Base-by-base conservation (phyloP, 208 protist species). In the Trypanosoma cruzi region DNA sequence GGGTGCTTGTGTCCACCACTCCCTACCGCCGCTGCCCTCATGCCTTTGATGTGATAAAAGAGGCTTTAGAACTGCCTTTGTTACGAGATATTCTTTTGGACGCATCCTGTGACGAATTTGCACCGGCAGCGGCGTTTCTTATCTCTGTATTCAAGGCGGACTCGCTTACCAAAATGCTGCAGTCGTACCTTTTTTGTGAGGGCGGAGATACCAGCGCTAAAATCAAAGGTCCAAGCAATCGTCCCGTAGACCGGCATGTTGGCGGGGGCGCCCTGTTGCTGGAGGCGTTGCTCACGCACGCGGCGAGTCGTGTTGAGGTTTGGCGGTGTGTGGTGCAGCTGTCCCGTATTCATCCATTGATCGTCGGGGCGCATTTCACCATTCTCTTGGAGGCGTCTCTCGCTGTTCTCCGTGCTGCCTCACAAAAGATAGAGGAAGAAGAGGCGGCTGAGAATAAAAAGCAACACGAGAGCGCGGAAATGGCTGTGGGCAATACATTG, bases 251-350 rank as follows among this genome's bases (percentile, higher is more conserved):
- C 24, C 4, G 52, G 63, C 24, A 61, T 66, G 26, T 32, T 77
- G 64, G 64, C 26, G 36, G 29, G 32, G 31, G 28, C 24, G 48
- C 18, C 14, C 34, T 70, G 11, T 64, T 94, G 11, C 31, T 84
- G 8, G 48, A 67, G 0, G 68, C 73, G 22, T 59, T 94, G 20
- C 77, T 94, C n/a, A 53, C 77, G 26, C 78, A 92, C 63, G 89
- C 84, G 11, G 72, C 77, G 36, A 69, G 63, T 16, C 73, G 80
- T 4, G 76, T 81, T 18, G 82, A 90, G 74, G 82, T 91, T 62
- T 95, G 89, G 87, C 68, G 77, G 26, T 92, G 89, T 75, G 60
- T 90, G 55, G 78, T 85, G 28, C 89, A 91, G 22, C 76, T 93
- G 20, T 74, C 89, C 13, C 86, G 84, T 22, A 64, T 90, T 20